Evolutionary conservation across 2,329 filamentous ascomycete genomes (phyloP).

Genomic region (Botrytis deweyae): DNA sequence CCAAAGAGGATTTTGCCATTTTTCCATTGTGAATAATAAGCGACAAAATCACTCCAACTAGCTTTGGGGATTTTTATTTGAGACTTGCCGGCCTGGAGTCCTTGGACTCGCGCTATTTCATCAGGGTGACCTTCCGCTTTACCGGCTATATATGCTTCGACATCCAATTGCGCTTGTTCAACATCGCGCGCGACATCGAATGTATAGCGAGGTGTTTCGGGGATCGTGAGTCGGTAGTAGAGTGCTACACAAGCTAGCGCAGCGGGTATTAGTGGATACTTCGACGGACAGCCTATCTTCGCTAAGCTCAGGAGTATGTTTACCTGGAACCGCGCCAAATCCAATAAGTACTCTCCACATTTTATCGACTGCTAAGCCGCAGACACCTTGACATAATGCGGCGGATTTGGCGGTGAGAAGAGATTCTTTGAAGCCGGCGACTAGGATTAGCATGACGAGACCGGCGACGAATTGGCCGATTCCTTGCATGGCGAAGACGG

Average conservation of each 20-base stretch:
- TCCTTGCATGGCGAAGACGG: conserved; percentile 86
- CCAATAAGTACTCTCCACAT: conserved; percentile 79
- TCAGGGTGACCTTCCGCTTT: conserved; percentile 62
- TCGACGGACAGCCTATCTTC: background rate
- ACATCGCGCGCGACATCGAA: conserved; percentile 78
- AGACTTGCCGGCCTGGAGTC: conserved; percentile 54
- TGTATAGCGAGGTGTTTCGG: conserved; percentile 84
- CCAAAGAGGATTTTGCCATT: conserved; percentile 71
- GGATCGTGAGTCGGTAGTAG: conserved; percentile 81
- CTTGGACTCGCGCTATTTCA: conserved; percentile 61
- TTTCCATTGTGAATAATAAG: conserved; percentile 69
- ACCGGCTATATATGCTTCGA: conserved; percentile 70
- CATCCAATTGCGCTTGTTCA: conserved; percentile 70
- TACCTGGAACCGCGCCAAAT: conserved; percentile 57
- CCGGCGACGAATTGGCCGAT: conserved; percentile 78
- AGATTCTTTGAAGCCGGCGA: conserved; percentile 66
- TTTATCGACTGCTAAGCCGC: conserved; percentile 71
- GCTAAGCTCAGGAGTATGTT: background rate
- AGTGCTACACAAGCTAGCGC: conserved; percentile 67
- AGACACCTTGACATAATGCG: conserved; percentile 61
- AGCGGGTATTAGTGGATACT: background rate
- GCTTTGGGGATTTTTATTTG: conserved; percentile 59
- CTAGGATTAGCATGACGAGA: conserved; percentile 73
- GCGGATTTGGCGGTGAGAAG: conserved; percentile 53
- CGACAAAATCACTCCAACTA: conserved; percentile 67